These are phyloP conservation scores for Chlorella sp. DNA, from an alignment of 139 green algal genomes.

Conservation along the genomic window DNA sequence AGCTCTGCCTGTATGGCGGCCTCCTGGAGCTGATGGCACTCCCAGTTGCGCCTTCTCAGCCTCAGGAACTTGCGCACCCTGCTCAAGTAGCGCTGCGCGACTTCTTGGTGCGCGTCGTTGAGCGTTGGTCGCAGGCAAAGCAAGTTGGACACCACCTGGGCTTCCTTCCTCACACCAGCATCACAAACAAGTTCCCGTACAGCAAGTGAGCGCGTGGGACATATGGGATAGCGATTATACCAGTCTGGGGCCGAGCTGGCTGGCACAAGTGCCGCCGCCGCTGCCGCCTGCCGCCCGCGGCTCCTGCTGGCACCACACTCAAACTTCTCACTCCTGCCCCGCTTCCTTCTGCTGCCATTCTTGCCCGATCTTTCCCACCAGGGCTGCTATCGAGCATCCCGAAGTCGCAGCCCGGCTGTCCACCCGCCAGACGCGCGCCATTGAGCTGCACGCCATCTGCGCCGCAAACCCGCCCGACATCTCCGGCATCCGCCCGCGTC, in stretches of 20 bases:
- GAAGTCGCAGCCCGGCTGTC: not conserved
- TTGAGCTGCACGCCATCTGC: not conserved
- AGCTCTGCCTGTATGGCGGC: not conserved
- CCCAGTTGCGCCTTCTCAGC: not conserved
- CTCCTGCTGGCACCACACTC: not conserved
- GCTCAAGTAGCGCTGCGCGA: slow-evolving; percentile 3
- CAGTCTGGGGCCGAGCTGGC: not conserved
- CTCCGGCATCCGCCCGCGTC: not conserved
- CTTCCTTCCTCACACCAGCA: slow-evolving; percentile 23
- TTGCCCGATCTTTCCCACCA: not conserved
- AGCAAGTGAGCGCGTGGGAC: slow-evolving; percentile 4
- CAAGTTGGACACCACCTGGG: slow-evolving; percentile 27
- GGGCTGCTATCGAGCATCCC: not conserved
- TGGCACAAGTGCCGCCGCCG: not conserved
- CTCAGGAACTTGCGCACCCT: not conserved
- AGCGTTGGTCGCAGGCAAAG: not conserved
- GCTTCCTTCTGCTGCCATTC: no score
- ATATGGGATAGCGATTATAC: not conserved
- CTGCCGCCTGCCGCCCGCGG: not conserved
- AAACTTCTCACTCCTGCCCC: not conserved
- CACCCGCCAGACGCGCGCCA: not conserved
- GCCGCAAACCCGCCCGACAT: slow-evolving; percentile 1
- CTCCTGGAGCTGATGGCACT: not conserved
- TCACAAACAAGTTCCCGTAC: slow-evolving; percentile 42
- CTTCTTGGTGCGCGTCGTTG: slow-evolving; percentile 14